Evolutionary conservation across 441 rosid species (phyloP), one percentile per base, ranked within the genome.

Genomic region (Macaranga tanarius): DNA sequence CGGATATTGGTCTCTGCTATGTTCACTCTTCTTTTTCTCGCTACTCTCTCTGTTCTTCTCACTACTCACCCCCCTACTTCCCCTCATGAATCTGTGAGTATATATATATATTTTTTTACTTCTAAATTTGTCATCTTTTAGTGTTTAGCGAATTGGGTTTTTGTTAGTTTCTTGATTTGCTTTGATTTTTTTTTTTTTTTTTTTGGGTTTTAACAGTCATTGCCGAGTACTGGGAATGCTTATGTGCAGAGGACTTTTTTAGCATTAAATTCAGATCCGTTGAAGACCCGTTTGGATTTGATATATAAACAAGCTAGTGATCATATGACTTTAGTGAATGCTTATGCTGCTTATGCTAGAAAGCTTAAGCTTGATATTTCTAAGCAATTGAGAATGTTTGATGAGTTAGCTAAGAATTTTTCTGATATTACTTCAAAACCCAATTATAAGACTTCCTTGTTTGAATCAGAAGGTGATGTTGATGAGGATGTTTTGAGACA

Each of bases 291-390:
- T 47, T 73, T 93, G 66, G 94, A 85, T 86, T 82, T 91, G 86
- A 90, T 91, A 64, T 80, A 91, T 71, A 93, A 88, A 82, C 98
- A 93, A 83, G 97, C 97, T n/a, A 91, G 79, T 65, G 97, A 93
- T 70, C 97, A 93, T 77, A 78, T 91, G 28, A 76, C 89, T 20
- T 82, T 93, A 8, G 90, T 90, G 55, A 91, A 89, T 76, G 94
- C 97, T 0, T 93, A 93, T 56, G 96, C 98, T 3, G 84, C 97
- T 38, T 93, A 90, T 81, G 98, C 98, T 11, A 82, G 98, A 77
- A 91, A 87, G 87, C 88, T 93, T 10, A 93, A 93, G 86, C 86
- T 93, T 45, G 98, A 93, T 52, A 89, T 86, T 28, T 88, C 96
- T 0, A 87, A 82, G 77, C 98, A 93, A 76, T 77, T 93, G 45